Evolutionary conservation across 2,329 filamentous ascomycete genomes (phyloP), one percentile per base, ranked within the genome.

Genomic region (Fusarium keratoplasticum): DNA sequence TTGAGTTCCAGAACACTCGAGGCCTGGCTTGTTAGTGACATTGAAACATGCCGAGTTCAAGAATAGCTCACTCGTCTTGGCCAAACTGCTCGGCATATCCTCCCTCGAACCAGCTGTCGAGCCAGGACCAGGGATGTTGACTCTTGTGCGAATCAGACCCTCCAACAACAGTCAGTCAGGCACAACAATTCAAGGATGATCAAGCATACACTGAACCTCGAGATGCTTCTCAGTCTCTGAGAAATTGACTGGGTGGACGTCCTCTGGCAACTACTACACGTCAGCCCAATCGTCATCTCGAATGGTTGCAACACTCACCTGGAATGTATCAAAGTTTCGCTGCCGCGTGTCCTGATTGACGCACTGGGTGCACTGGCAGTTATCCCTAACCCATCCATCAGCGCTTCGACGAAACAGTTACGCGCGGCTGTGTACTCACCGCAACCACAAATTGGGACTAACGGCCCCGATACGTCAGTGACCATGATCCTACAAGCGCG

Each of bases 131-230:
- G 1, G 86, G 80, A 79, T 95, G 97, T 27, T 86, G 82, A 82
- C 93, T 95, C 52, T 86, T 79, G 81, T 97, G 95, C 2, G 86
- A 86, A 79, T 93, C 92, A 69, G 88, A 87, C 92, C 92, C 92
- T 94, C n/a, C 47, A 16, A 16, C 8, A n/a, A 61, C 13, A 52
- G 35, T 70, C 66, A 75, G 68, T 55, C 36, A 59, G 20, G 22
- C 6, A 62, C 20, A 52, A 61, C 6, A 25, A 16, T 20, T 13
- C 4, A n/a, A 36, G 27, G 20, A 11, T 61, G 10, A 18, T 47
- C 5, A 33, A 33, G 44, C 75, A 66, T 79, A 84, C 83, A 85
- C 52, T 79, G 69, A 11, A 85, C 75, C 29, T 81, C 77, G 8
- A 85, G 76, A 2, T 81, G 78, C 6, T 81, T 65, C 13, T 71